phyloP scores from a whole-genome alignment of 1,284 basidiomycete species.

The Ceratobasidium sp. region DNA sequence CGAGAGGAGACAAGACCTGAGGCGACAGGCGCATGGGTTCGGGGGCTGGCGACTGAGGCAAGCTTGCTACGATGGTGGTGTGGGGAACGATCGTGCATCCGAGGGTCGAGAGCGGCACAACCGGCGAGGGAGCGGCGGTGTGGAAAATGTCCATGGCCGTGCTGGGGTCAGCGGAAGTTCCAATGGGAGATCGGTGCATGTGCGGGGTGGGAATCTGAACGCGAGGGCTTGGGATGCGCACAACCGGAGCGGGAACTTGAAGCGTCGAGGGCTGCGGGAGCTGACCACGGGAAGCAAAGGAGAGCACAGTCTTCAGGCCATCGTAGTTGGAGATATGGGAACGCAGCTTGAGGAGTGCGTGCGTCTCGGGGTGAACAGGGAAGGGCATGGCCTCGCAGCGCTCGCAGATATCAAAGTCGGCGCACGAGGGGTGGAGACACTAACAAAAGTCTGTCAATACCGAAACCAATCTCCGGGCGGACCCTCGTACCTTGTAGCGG shows the following conservation, averaged over 20 bases:
- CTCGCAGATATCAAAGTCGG: conserved; percentile 84
- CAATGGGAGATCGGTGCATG: conserved; percentile 5
- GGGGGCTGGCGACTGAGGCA: conserved; percentile 22
- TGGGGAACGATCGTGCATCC: conserved; percentile 33
- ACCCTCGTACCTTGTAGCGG: conserved; percentile 67
- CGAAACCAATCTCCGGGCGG: background rate
- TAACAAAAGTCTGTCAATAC: conserved; percentile 47
- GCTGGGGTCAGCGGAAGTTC: conserved; percentile 13
- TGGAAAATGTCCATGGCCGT: conserved; percentile 35
- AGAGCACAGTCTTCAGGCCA: conserved; percentile 36
- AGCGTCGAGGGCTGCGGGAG: background rate
- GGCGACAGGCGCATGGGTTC: background rate
- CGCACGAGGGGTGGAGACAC: conserved; percentile 83
- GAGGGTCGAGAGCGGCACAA: conserved; percentile 25
- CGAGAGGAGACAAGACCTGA: background rate
- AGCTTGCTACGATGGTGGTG: conserved; percentile 32
- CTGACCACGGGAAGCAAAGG: conserved; percentile 33
- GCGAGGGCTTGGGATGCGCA: conserved; percentile 26
- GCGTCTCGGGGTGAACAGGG: conserved; percentile 71
- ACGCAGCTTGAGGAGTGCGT: conserved; percentile 83
- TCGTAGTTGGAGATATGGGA: conserved; percentile 35
- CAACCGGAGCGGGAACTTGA: conserved; percentile 1
- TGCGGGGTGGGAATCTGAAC: conserved; percentile 16
- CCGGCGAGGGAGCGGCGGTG: conserved; percentile 33
- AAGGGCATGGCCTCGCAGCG: conserved; percentile 83